Percentiles rank a stretch among this genome's conserved stretches.
These are phyloP conservation scores for Populus hybrid DNA, from an alignment of 441 rosid species.

Conservation along the genomic window DNA sequence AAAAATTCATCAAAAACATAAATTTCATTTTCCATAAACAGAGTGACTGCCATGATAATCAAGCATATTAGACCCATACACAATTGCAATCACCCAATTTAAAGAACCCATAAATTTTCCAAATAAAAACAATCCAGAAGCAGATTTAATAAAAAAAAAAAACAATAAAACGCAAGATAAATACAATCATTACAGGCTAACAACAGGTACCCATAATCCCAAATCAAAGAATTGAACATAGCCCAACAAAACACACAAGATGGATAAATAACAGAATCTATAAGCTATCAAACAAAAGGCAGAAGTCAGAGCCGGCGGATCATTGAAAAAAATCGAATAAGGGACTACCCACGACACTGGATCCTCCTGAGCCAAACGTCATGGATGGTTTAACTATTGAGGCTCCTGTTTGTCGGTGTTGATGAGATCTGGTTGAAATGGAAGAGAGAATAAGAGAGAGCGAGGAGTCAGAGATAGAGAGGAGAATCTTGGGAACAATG, in stretches of 20 bases:
- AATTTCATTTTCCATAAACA: background rate
- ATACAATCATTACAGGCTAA: background rate
- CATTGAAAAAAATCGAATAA: background rate
- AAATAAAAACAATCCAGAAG: background rate
- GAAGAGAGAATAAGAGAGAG: constrained; percentile 12
- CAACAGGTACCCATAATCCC: constrained; percentile 9
- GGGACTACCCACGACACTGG: constrained; percentile 84
- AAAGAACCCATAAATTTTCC: background rate
- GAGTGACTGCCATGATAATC: background rate
- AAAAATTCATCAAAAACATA: background rate
- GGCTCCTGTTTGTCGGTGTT: background rate
- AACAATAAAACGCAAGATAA: too few species aligned
- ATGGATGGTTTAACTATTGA: constrained; percentile 32
- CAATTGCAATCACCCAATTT: background rate
- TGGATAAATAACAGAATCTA: constrained; percentile 10
- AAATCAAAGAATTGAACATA: constrained; percentile 2
- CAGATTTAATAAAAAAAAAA: background rate
- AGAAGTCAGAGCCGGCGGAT: background rate
- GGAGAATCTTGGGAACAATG: constrained; percentile 25
- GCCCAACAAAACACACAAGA: constrained; percentile 1
- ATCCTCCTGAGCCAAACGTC: constrained; percentile 99
- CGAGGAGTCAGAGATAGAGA: constrained; percentile 4
- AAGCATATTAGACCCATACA: background rate
- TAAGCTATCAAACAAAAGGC: constrained; percentile 7
- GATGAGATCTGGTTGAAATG: constrained; percentile 40